Base-by-base conservation (phyloP, 2,329 filamentous ascomycete genomes). In the Aureobasidium sp. region DNA sequence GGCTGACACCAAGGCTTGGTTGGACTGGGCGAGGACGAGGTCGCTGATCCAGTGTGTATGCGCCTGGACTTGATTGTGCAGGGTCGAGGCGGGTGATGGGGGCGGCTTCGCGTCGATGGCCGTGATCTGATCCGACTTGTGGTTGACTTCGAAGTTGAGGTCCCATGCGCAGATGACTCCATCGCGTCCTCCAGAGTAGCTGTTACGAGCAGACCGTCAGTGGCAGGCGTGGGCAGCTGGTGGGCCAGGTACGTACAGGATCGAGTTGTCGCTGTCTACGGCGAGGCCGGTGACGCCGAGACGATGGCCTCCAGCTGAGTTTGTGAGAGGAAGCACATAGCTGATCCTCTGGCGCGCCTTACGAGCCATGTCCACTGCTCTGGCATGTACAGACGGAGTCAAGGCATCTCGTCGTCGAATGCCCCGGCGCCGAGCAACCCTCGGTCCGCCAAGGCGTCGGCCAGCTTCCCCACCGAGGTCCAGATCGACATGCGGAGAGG, bases 11-110 rank as follows among this genome's bases (percentile, higher is more conserved):
- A 97, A 81, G 25, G 89, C 89, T 20, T 85, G 81, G 70, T 92
- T 90, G 70, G 87, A 84, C 71, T 91, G 85, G 8, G 88, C 88
- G 61, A 96, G 83, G 25, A 87, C 84, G 65, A 97, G 90, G 74
- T 96, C 92, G 76, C 96, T 97, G 77, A 97, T 88, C 92, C 92
- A 97, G 75, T 96, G 91, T 56, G 91, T 96, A 74, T 97, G 92
- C 9, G 92, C 91, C 72, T 89, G 87, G 17, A 87, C 84, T 72
- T 89, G 84, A 65, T 82, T 80, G 64, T 82, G 79, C 69, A 85
- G 83, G 2, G 78, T 78, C 17, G 83, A 83, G 11, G 80, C 75
- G 56, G 76, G 74, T 44, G 68, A 64, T 25, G 61, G 41, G 11
- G 67, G 64, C 52, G 49, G 63, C 71, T 71, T 72, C 62, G 66